Percentiles rank a stretch among this genome's conserved stretches.
Evolutionary conservation across 2,329 filamentous ascomycete genomes (phyloP).

Genomic region (Botrytis byssoidea): DNA sequence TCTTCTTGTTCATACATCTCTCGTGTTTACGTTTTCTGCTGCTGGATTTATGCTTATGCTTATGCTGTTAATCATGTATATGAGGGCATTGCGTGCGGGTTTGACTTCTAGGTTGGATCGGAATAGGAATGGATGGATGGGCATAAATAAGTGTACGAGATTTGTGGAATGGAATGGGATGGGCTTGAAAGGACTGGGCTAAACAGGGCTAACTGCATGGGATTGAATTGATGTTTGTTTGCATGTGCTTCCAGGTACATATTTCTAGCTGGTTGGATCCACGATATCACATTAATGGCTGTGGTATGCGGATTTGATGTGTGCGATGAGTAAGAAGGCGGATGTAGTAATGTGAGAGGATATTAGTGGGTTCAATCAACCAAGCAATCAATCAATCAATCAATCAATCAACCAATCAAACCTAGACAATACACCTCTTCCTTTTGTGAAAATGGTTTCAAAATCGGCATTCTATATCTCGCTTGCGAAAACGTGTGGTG

Average conservation of each 20-base stretch:
- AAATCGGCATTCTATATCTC: not conserved
- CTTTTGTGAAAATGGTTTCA: not conserved
- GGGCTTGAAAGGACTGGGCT: not conserved
- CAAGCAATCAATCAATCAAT: not conserved
- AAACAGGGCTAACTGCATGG: not conserved
- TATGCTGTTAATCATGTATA: slow-evolving; percentile 1
- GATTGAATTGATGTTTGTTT: not conserved
- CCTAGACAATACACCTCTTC: not conserved
- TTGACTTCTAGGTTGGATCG: slow-evolving; percentile 7
- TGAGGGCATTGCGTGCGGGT: slow-evolving; percentile 7
- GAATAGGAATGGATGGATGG: not conserved
- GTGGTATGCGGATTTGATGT: not conserved
- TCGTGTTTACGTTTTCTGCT: not conserved
- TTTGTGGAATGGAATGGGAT: not conserved
- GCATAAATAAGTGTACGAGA: not conserved
- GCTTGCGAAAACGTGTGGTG: not conserved
- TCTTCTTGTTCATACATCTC: slow-evolving; percentile 5
- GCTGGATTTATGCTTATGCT: not conserved
- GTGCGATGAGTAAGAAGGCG: not conserved
- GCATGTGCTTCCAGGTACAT: not conserved
- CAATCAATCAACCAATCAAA: not conserved
- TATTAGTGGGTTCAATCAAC: not conserved
- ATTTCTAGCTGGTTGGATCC: not conserved
- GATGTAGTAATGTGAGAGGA: not conserved
- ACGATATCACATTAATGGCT: not conserved